Evolutionary conservation across 2,329 filamentous ascomycete genomes (phyloP).

Genomic region (Penicillium rolfsii): DNA sequence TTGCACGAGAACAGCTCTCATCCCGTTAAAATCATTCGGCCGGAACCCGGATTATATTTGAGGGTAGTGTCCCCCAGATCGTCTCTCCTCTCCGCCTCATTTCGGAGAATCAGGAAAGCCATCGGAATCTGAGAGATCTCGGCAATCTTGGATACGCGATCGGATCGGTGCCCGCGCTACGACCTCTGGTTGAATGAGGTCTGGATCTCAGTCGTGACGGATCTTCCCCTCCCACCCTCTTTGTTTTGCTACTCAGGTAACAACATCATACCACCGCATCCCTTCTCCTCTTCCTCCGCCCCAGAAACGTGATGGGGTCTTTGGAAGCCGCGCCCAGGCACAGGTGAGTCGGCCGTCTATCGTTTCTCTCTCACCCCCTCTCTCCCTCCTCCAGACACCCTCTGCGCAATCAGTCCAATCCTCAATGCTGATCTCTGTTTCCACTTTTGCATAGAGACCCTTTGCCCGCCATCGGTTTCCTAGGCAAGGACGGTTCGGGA

Average conservation of each 20-base stretch:
- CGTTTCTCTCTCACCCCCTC: background rate
- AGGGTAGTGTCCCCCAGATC: background rate
- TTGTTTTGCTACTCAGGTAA: background rate
- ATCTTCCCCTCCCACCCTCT: background rate
- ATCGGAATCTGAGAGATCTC: slow-evolving; percentile 1
- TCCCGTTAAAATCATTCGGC: slow-evolving; percentile 16
- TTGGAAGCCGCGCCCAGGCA: slow-evolving; percentile 43
- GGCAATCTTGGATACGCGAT: slow-evolving; percentile 12
- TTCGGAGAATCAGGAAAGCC: background rate
- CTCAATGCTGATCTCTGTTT: slow-evolving; percentile 28
- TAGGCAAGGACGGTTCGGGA: slow-evolving; percentile 45
- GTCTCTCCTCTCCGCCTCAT: slow-evolving; percentile 6
- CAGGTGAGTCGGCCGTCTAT: slow-evolving; percentile 36
- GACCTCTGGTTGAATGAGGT: slow-evolving; percentile 15
- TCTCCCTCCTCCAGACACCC: background rate
- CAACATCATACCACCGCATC: background rate
- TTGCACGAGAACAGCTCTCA: slow-evolving; percentile 19
- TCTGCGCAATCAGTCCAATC: slow-evolving; percentile 5
- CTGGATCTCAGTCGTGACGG: slow-evolving; percentile 9
- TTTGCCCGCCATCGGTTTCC: slow-evolving; percentile 49
- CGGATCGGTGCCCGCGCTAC: slow-evolving; percentile 8
- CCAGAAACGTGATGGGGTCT: slow-evolving; percentile 41
- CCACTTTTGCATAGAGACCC: slow-evolving; percentile 39
- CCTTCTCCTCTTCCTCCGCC: background rate
- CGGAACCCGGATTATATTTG: slow-evolving; percentile 12